Base-by-base conservation (phyloP, 345 rosid species). In the Eucalyptus decipiens region DNA sequence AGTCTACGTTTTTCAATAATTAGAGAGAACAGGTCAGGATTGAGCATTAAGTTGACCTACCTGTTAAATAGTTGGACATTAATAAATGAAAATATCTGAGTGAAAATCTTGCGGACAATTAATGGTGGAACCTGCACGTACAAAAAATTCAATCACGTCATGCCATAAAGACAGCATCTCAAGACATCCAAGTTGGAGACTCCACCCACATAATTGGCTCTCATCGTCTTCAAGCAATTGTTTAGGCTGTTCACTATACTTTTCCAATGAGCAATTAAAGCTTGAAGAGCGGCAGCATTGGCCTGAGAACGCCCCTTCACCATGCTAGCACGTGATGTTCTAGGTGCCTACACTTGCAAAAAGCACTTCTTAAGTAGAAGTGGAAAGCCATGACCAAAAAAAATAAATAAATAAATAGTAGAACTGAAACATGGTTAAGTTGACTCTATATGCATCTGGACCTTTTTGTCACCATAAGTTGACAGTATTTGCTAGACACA, bases 41-140 rank as follows among this genome's bases (percentile, higher is more conserved):
- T 85, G 91, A 60, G 51, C 45, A 90, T 87, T 69, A 19, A 88
- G 88, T 80, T 85, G 65, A 88, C 88, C 90, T 92, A 96, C 99
- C 99, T 98, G 93, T 98, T 97, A 92, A 98, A 98, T 90, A 98
- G 88, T 89, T 97, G 99, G 90, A 98, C 99, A 86, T 98, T 97
- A 92, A 98, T 92, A 92, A 98, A 98, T 62, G 99, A 96, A 92
- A 95, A 98, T 91, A 95, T 96, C 90, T 97, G 99, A 80, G 95
- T 96, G 89, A 95, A 96, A 88, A 98, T 94, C 92, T 98, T 98
- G 88, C 95, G 93, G 51, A 95, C 92, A 85, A 98, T 93, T 91
- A 96, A 95, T 19, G 99, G 92, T 87, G 98, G 99, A 80, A 95
- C 99, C 99, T 98, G 92, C 90, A 90, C 37, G 85, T 81, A 88